Base-by-base conservation (phyloP, 768 basidiomycete genomes). In the Gymnopilus junonius region DNA sequence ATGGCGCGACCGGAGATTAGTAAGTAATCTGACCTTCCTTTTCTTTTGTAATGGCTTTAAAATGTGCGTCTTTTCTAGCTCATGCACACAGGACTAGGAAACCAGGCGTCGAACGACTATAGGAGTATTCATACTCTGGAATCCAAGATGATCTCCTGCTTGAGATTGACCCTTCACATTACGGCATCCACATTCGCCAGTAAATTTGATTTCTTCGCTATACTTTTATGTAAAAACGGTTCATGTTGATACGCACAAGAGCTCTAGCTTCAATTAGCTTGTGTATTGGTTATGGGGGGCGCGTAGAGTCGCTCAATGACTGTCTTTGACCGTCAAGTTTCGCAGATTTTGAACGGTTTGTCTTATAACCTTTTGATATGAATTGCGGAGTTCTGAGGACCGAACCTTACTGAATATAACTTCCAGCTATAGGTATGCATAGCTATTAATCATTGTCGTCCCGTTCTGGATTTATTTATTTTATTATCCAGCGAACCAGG, bases 1-100 rank as follows among this genome's bases (percentile, higher is more conserved):
- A 20, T 78, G 76, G 71, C 70, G 75, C 8, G 73, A 72, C 37
- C 76, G 75, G 75, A 66, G 74, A 69, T 67, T 72, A 25, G 77
- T 78, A 43, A 61, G 75, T 67, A 1, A 14, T 32, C 20, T 61
- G 6, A 15, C 15, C 21, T 29, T 27, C n/a, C n/a, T 23, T 21
- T 53, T 11, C 1, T 21, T 14, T 39, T 17, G 14, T 5, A 32
- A 11, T 15, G 8, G 53, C 40, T 23, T 60, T 61, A 57, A 21
- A 39, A 63, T 35, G 10, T n/a, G 29, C 31, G 10, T 2, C 39
- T 1, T 23, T n/a, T n/a, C n/a, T n/a, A 73, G 72, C 63, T 74
- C 14, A 73, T 74, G 70, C 70, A 71, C 58, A 70, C 69, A 0
- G 70, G 70, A 8, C 62, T 74, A 64, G 58, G 70, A 8, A 64